Conservation (phyloP, 139 green algal genomes). For the Zygnema circumcarinatum region DNA sequence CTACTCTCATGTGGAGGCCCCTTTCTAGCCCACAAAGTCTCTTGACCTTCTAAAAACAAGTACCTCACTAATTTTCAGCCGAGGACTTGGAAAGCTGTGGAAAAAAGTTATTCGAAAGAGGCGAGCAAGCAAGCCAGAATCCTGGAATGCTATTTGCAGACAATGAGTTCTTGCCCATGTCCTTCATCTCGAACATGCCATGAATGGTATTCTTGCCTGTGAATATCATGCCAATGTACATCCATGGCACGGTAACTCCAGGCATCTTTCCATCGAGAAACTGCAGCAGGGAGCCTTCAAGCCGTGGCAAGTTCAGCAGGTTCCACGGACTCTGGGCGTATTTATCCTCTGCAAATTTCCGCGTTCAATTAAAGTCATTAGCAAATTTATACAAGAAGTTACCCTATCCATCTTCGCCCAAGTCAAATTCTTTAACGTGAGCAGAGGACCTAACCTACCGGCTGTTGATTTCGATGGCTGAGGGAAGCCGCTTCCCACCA, state of each 20-base stretch:
- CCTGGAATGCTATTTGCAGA: too few species aligned
- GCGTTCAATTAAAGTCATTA: background rate
- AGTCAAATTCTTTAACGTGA: background rate
- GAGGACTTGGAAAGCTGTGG: too few species aligned
- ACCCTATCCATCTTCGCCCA: background rate
- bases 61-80: too few species aligned
- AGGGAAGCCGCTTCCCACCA: constrained; percentile 13
- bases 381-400: background rate
- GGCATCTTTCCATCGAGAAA: constrained; percentile 72
- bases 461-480: background rate
- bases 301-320: constrained; percentile 76
- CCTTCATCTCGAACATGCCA: too few species aligned
- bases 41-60: too few species aligned
- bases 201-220: constrained; percentile 28
- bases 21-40: too few species aligned
- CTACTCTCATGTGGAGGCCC: too few species aligned
- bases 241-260: constrained; percentile 79
- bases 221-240: constrained; percentile 90
- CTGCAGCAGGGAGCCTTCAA: constrained; percentile 66
- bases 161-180: too few species aligned
- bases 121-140: too few species aligned
- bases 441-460: background rate
- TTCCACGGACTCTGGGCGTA: constrained; percentile 70
- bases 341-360: background rate
- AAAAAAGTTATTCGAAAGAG: too few species aligned